Conservation (phyloP, 345 rosid genomes). For the Reutealis trisperma region DNA sequence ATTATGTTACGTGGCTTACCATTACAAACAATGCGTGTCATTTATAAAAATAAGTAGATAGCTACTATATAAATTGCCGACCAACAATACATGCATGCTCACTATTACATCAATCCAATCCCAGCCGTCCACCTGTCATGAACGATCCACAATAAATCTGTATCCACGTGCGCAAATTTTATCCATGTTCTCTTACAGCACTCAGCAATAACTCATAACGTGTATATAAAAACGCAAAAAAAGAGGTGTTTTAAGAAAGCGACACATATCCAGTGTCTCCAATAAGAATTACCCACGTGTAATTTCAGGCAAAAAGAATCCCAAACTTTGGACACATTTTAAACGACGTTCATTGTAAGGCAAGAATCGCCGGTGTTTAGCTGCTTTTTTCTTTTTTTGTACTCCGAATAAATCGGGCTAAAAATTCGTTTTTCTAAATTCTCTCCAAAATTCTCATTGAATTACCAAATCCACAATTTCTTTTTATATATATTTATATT, state of each 20-base stretch:
- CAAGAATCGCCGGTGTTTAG: constrained; percentile 40
- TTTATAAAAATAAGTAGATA: not conserved
- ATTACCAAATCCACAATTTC: constrained; percentile 1
- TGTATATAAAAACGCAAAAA: not conserved
- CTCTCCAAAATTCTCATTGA: constrained; percentile 19
- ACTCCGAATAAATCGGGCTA: not conserved
- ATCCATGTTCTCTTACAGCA: not conserved
- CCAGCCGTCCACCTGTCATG: not conserved
- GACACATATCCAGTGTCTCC: not conserved
- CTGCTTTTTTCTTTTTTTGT: not conserved
- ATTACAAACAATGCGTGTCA: not conserved
- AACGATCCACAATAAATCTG: not conserved
- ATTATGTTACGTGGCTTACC: no score
- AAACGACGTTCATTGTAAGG: constrained; percentile 34
- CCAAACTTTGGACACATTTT: not conserved
- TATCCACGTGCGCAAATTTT: constrained; percentile 1
- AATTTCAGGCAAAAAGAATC: not conserved
- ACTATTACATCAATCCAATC: not conserved
- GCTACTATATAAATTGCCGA: not conserved
- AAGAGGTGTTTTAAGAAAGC: not conserved
- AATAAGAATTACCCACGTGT: constrained; percentile 24
- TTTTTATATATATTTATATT: constrained; percentile 15
- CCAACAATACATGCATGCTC: not conserved
- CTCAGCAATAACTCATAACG: not conserved
- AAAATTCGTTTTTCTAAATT: not conserved